Evolutionary conservation across 768 basidiomycete species (phyloP).

Genomic region (Cyclocybe aegerita): DNA sequence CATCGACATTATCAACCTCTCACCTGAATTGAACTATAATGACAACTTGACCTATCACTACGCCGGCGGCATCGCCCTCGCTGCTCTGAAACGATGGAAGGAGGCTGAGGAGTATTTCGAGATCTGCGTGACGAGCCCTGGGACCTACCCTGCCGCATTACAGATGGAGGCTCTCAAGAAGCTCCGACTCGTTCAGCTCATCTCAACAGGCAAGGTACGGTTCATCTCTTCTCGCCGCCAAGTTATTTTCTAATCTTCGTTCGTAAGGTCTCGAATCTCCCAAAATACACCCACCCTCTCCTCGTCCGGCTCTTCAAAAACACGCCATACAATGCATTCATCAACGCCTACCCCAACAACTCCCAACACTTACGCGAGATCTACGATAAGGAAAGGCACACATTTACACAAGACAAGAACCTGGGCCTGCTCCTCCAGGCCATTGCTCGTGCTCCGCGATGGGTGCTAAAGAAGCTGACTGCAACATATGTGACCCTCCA

Average conservation of each 20-base stretch:
- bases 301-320: slow-evolving; percentile 64
- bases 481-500: slow-evolving; percentile 81
- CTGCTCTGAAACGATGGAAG: slow-evolving; percentile 62
- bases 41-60: slow-evolving; percentile 89
- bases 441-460: slow-evolving; percentile 68
- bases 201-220: slow-evolving; percentile 69
- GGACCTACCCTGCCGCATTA: slow-evolving; percentile 56
- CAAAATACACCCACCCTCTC: slow-evolving; percentile 69
- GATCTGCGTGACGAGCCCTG: slow-evolving; percentile 68
- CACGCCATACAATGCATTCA: slow-evolving; percentile 64
- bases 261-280: slow-evolving; percentile 46
- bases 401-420: slow-evolving; percentile 70
- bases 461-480: slow-evolving; percentile 78
- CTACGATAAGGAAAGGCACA: slow-evolving; percentile 51
- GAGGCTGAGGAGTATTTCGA: slow-evolving; percentile 81
- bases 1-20: slow-evolving; percentile 43
- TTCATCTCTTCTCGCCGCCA: not conserved
- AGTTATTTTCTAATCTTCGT: not conserved
- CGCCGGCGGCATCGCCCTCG: slow-evolving; percentile 68
- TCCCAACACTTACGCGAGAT: slow-evolving; percentile 42
- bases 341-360: slow-evolving; percentile 64
- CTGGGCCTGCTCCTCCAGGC: slow-evolving; percentile 68
- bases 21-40: slow-evolving; percentile 64
- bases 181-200: slow-evolving; percentile 73
- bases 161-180: slow-evolving; percentile 91